These are phyloP conservation scores for Phytomonas serpens DNA, from an alignment of 208 protist species.

Conservation along the genomic window DNA sequence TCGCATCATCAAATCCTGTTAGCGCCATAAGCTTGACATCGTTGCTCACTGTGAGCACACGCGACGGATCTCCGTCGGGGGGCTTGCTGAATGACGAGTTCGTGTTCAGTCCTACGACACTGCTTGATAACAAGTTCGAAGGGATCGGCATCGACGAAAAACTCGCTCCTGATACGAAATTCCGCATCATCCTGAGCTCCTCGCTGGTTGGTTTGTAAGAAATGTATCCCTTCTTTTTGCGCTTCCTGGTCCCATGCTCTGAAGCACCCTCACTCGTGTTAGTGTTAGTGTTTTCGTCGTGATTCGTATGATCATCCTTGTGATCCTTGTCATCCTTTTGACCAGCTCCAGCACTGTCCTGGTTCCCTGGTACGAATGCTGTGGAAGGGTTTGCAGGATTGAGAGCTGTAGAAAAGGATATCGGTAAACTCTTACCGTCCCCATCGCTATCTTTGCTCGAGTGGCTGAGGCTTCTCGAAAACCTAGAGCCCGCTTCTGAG, in stretches of 20 bases:
- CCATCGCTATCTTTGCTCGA: slow-evolving; percentile 18
- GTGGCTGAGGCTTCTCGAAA: background rate
- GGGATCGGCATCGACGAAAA: background rate
- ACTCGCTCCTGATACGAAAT: slow-evolving; percentile 21
- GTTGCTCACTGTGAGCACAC: slow-evolving; percentile 17
- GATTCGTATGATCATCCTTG: background rate
- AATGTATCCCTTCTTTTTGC: slow-evolving; percentile 63
- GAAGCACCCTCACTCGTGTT: slow-evolving; percentile 10
- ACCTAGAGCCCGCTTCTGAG: background rate
- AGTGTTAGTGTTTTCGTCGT: slow-evolving; percentile 3
- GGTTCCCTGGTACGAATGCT: background rate
- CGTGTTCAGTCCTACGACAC: slow-evolving; percentile 5
- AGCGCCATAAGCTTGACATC: slow-evolving; percentile 35
- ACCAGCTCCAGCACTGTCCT: background rate
- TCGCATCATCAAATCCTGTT: slow-evolving; percentile 33
- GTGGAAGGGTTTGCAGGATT: background rate
- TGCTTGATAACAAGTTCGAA: background rate
- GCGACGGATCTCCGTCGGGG: background rate
- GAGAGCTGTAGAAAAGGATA: background rate
- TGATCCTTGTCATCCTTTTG: slow-evolving; percentile 6
- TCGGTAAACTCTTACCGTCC: slow-evolving; percentile 6
- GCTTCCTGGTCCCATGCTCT: slow-evolving; percentile 13
- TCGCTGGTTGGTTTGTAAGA: slow-evolving; percentile 73
- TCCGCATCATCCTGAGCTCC: slow-evolving; percentile 55
- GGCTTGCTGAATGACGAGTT: slow-evolving; percentile 15